Base-by-base conservation (phyloP, 495 filamentous ascomycete species). In the Daldinia caldariorum region DNA sequence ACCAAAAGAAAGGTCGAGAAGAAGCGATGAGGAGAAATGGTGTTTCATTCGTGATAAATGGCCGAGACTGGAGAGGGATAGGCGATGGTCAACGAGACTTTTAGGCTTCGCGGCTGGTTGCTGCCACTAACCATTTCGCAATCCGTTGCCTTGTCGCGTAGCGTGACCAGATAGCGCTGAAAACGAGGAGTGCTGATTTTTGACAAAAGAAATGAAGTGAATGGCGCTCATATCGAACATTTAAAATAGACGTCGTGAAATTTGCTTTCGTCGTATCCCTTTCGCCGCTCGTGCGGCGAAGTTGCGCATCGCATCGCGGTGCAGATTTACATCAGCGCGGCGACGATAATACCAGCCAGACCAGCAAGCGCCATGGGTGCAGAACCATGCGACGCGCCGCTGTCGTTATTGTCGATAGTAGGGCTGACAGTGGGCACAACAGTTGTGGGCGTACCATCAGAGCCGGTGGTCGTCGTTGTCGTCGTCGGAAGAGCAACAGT, bases 141-240 rank as follows among this genome's bases (percentile, higher is more conserved):
- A 35, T 63, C 69, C 43, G 34, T 66, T 75, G 67, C 67, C 53
- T 70, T 60, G 73, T 73, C 70, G 73, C 73, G 61, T 77, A 69
- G 54, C 64, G 51, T 69, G 67, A 31, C 72, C 72, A 56, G 66
- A 73, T 70, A 73, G 67, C 67, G 67, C 65, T 57, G 62, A 66
- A 68, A 47, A 71, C 57, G 71, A 67, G 54, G 26, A 59, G 55
- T 60, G 69, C 70, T 77, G 74, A 64, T 66, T 70, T 74, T 57
- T 74, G 74, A 79, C 77, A 82, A 79, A 82, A 69, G 78, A 82
- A 83, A 81, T 71, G 67, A 76, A 71, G 73, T 77, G 71, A 68
- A 16, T 72, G 74, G 82, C 80, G 79, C 54, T 80, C 76, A 81
- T 81, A 82, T 82, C 78, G 78, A 77, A 79, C 78, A 73, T 64